Conservation (phyloP, 139 green algal species). For the Coccomyxa sp. region DNA sequence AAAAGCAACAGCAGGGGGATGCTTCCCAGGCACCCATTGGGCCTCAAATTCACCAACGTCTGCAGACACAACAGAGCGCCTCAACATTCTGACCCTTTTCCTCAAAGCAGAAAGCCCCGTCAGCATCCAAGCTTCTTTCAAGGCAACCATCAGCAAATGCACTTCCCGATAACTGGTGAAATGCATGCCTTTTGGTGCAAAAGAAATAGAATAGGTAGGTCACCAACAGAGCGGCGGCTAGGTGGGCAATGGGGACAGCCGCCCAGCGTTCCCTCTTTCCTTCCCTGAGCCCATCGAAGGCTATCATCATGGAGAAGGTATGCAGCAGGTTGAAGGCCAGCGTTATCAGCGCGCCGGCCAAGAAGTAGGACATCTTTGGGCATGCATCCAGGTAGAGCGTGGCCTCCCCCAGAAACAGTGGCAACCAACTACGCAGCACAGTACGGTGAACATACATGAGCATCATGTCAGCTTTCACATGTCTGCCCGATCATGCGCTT, state of each 20-base stretch:
- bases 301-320: constrained; percentile 45
- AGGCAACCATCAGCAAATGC: neutral
- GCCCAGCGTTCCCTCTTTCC: neutral
- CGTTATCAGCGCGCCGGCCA: constrained; percentile 30
- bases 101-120: neutral
- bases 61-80: neutral
- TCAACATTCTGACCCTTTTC: neutral
- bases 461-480: neutral
- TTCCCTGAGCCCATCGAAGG: constrained; percentile 23
- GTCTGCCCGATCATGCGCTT: neutral
- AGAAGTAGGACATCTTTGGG: constrained; percentile 18
- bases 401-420: constrained; percentile 20
- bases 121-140: neutral
- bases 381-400: constrained; percentile 34
- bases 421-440: constrained; percentile 31
- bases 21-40: constrained; percentile 21
- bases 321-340: constrained; percentile 46
- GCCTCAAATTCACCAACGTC: constrained; percentile 29
- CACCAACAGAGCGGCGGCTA: constrained; percentile 20
- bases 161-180: neutral
- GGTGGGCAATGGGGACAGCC: constrained; percentile 2
- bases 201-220: neutral
- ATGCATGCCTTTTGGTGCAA: neutral
- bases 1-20: constrained; percentile 25
- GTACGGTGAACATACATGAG: neutral